These are phyloP conservation scores for Pilaira anomala DNA, from an alignment of 192 early-diverging fungal genomes.

Conservation along the genomic window DNA sequence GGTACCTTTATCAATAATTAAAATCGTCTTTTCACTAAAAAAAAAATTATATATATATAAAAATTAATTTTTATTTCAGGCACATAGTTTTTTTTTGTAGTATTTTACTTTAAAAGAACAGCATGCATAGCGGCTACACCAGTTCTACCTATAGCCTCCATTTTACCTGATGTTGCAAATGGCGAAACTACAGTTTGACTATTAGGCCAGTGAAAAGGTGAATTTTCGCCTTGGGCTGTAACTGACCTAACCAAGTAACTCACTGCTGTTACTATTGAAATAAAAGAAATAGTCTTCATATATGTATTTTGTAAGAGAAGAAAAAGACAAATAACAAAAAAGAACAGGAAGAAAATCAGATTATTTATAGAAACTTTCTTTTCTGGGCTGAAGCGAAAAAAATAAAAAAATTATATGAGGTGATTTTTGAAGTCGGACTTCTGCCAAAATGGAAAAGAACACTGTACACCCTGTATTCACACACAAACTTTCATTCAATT, in stretches of 20 bases:
- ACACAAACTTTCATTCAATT: too few species aligned
- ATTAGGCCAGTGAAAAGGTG: slow-evolving; percentile 28
- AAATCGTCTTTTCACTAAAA: slow-evolving; percentile 38
- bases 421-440: too few species aligned
- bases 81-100: neutral
- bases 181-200: slow-evolving; percentile 14
- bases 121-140: slow-evolving; percentile 53
- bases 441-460: too few species aligned
- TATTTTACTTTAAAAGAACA: slow-evolving; percentile 37
- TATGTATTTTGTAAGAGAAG: neutral
- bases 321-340: neutral
- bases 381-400: too few species aligned
- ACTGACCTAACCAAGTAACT: neutral
- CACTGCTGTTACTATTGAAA: slow-evolving; percentile 13
- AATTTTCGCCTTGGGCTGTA: neutral
- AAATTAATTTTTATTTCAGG: neutral
- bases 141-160: slow-evolving; percentile 36
- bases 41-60: neutral
- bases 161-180: slow-evolving; percentile 24
- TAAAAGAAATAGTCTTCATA: slow-evolving; percentile 6
- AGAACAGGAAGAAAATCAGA: neutral
- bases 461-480: too few species aligned
- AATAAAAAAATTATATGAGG: too few species aligned
- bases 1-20: slow-evolving; percentile 54
- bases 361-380: too few species aligned